phyloP scores from a whole-genome alignment of 2,329 filamentous ascomycete species.

The Pyrenochaeta sp. region DNA sequence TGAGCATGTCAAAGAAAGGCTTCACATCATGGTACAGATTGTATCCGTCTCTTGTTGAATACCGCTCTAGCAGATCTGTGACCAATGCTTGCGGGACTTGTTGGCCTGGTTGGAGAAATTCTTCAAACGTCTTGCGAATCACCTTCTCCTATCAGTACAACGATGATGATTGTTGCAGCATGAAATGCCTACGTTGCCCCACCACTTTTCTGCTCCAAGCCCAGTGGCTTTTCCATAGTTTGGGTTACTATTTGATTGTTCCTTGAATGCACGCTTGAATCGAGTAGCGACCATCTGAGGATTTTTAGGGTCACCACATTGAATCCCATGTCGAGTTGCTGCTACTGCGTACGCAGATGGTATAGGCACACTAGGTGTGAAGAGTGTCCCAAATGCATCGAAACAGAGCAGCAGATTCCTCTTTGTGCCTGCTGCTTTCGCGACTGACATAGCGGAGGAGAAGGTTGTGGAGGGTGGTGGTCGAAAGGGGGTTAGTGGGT shows the following conservation, averaged over 20 bases:
- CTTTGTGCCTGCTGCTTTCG: constrained; percentile 18
- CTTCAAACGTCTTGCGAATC: constrained; percentile 58
- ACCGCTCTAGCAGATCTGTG: constrained; percentile 60
- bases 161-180: neutral
- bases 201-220: constrained; percentile 65
- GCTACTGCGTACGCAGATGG: constrained; percentile 63
- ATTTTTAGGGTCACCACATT: constrained; percentile 49
- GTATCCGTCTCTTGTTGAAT: constrained; percentile 65
- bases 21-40: constrained; percentile 57
- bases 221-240: constrained; percentile 67
- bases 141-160: constrained; percentile 51
- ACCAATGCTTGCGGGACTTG: constrained; percentile 57
- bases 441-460: constrained; percentile 19
- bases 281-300: constrained; percentile 35
- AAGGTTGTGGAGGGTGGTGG: constrained; percentile 15
- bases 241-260: constrained; percentile 58
- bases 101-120: constrained; percentile 37
- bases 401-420: constrained; percentile 66
- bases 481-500: constrained; percentile 32
- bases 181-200: constrained; percentile 61
- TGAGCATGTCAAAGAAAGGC: constrained; percentile 56
- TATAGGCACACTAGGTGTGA: constrained; percentile 61
- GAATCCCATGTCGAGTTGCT: constrained; percentile 61
- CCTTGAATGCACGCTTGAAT: constrained; percentile 57
- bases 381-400: constrained; percentile 73